Base-by-base conservation (phyloP, 1,284 basidiomycete species). In the Cutaneotrichosporon cutaneum region DNA sequence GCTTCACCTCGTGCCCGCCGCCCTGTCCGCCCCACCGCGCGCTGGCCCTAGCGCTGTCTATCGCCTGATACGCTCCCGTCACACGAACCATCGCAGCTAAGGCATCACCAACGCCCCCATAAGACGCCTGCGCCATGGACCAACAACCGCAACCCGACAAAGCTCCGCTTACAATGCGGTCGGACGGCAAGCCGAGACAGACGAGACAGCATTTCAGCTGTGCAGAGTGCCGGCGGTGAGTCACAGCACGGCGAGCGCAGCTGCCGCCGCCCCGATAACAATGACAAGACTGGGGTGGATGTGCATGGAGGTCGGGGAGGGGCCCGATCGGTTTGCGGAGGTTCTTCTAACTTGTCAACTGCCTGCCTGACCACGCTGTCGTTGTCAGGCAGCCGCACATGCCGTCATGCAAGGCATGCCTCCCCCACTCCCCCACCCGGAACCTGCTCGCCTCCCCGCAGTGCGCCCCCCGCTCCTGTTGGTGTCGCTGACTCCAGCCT, bases 171-270 rank as follows among this genome's bases (percentile, higher is more conserved):
- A 51, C 48, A 51, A 51, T 51, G 48, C 48, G 48, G 45, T 48
- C 45, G 13, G 52, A 54, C 35, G 52, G n/a, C 8, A 54, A 42
- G 52, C 52, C 52, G 11, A 22, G 52, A 9, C 52, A 54, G 35
- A 26, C 22, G 21, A 21, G 64, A 10, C 62, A 66, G 54, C 58
- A 61, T 33, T 66, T 58, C 35, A 56, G 53, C 35, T 66, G 64
- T 52, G 61, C 61, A 24, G 64, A 66, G 59, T 66, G 64, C n/a
- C 47, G 64, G 22, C 26, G 64, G 64, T 66, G 56, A 33, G 64
- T 66, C 5, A 4, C 21, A 21, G 14, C 18, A 10, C 10, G 22
- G 24, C 44, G 30, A 30, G 30, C 30, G 30, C 30, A 30, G n/a
- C n/a, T n/a, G n/a, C n/a, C n/a, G n/a, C n/a, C n/a, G n/a, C n/a